Conservation (phyloP, 2,329 filamentous ascomycete genomes). For the Fusarium vanettenii region DNA sequence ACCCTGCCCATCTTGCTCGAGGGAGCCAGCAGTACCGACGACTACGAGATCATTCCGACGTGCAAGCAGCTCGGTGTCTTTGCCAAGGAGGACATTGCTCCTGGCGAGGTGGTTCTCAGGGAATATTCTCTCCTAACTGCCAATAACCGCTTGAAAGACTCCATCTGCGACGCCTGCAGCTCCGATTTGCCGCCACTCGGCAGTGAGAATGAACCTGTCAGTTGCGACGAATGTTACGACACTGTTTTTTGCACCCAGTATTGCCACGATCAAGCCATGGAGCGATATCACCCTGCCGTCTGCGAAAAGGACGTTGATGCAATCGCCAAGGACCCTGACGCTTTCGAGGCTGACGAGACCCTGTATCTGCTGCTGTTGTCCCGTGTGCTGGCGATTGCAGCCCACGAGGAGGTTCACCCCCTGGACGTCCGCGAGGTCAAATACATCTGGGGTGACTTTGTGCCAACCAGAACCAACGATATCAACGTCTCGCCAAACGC, state of each 20-base stretch:
- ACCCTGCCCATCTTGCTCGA: conserved; percentile 78
- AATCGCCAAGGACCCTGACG: conserved; percentile 72
- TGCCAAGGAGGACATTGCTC: conserved; percentile 81
- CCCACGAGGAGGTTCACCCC: conserved; percentile 70
- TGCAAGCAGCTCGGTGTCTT: conserved; percentile 90
- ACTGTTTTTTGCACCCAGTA: conserved; percentile 73
- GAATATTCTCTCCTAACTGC: conserved; percentile 91
- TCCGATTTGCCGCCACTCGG: conserved; percentile 73
- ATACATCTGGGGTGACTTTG: conserved; percentile 78
- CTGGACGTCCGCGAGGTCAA: conserved; percentile 73
- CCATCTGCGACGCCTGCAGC: conserved; percentile 91
- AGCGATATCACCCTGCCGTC: conserved; percentile 72
- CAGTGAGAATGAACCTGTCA: conserved; percentile 58
- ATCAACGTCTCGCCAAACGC: conserved; percentile 65
- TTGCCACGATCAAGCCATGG: conserved; percentile 68
- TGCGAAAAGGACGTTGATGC: conserved; percentile 75
- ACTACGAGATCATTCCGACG: conserved; percentile 64
- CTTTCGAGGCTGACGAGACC: conserved; percentile 68
- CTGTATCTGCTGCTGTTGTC: conserved; percentile 73
- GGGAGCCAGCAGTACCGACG: conserved; percentile 62
- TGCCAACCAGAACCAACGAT: conserved; percentile 63
- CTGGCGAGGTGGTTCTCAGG: conserved; percentile 80
- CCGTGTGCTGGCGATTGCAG: conserved; percentile 71
- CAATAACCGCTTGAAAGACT: conserved; percentile 87
- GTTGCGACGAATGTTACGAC: conserved; percentile 71